Evolutionary conservation across 495 filamentous ascomycete genomes (phyloP), one percentile per base, ranked within the genome.

Genomic region (Penicillium chermesinum): DNA sequence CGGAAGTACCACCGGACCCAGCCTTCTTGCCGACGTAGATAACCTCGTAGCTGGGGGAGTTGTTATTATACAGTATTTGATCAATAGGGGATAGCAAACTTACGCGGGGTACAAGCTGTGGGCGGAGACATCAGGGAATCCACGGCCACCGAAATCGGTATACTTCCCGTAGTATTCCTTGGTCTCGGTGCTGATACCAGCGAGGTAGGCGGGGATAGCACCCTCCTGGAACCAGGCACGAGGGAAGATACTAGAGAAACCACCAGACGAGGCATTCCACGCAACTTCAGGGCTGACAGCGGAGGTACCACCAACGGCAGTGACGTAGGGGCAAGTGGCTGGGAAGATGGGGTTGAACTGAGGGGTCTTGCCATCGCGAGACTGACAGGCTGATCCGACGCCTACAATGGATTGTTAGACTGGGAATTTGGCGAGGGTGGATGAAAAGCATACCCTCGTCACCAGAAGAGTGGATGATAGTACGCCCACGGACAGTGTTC

Each of bases 401-500:
- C 62, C 61, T 61, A 48, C 18, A 16, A 21, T 33, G 6, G 7
- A n/a, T 34, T 13, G 9, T 13, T 27, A 13, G 9, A 14, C n/a
- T 17, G 1, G 14, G 18, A 5, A 14, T 0, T 75, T 79, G 34
- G 20, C 25, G 5, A 30, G 10, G 25, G 10, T 5, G 10, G 25
- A 30, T 38, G 19, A 17, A 19, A 3, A 32, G 33, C 18, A 79
- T 76, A 41, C 84, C 84, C 22, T 68, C 72, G 63, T 88, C 85
- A 7, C 85, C 85, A 25, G 77, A 79, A 3, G 80, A 77, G 52
- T 78, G 79, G 27, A 89, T 55, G 9, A 88, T 71, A 14, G 78
- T 78, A 3, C 86, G 78, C 20, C 86, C 86, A 33, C 85, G 82
- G 0, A 79, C 74, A 13, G 85, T 85, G 30, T 89, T 77, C 62